These are phyloP conservation scores for Peronosclerospora sorghi DNA, from an alignment of 352 stramenopile genomes.

Conservation along the genomic window DNA sequence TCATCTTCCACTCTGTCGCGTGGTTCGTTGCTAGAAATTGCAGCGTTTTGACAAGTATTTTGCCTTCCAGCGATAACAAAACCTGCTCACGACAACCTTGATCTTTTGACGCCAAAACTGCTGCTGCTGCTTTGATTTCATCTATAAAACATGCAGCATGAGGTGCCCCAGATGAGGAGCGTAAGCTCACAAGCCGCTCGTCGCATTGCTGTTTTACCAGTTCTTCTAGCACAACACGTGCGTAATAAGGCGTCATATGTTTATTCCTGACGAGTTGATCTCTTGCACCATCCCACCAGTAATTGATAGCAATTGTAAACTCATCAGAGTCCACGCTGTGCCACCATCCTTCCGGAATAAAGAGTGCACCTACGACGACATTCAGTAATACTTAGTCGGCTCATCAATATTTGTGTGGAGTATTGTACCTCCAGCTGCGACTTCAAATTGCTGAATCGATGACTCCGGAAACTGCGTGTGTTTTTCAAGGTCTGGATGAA, in stretches of 20 bases:
- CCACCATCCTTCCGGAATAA: conserved; percentile 82
- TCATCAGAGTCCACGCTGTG: conserved; percentile 70
- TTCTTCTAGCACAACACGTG: conserved; percentile 49
- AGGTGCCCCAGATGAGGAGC: background rate
- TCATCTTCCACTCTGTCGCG: conserved; percentile 12
- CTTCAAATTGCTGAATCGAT: conserved; percentile 18
- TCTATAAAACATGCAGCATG: background rate
- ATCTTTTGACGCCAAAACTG: conserved; percentile 4
- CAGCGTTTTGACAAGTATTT: conserved; percentile 8
- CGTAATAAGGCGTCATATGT: conserved; percentile 49
- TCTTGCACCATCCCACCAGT: conserved; percentile 66
- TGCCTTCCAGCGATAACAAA: conserved; percentile 14
- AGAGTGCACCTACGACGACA: conserved; percentile 43
- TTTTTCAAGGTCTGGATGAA: conserved; percentile 19
- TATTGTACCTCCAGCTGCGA: conserved; percentile 39
- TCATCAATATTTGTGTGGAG: background rate
- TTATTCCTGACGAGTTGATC: conserved; percentile 32
- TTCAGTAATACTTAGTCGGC: no score
- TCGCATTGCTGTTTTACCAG: conserved; percentile 36
- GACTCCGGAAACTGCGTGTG: conserved; percentile 26
- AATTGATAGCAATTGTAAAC: conserved; percentile 75
- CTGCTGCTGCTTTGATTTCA: conserved; percentile 3
- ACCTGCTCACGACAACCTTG: conserved; percentile 24
- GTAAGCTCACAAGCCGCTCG: conserved; percentile 15
- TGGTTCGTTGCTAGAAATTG: conserved; percentile 10